phyloP scores from a whole-genome alignment of 257 asterid genomes.

The Ajuga chamaepitys region DNA sequence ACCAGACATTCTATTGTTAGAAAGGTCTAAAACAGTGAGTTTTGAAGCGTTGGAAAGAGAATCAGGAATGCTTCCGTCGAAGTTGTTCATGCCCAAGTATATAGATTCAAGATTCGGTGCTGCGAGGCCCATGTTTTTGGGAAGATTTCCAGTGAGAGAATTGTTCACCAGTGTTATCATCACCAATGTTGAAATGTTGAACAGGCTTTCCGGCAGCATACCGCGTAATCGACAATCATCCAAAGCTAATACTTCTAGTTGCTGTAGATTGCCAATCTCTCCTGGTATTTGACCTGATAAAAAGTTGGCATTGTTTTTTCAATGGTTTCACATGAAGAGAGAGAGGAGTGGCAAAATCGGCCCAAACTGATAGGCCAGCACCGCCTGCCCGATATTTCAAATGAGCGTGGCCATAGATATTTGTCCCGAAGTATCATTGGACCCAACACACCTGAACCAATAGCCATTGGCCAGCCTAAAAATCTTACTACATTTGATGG shows the following conservation, averaged over 20 bases:
- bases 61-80: slow-evolving; percentile 14
- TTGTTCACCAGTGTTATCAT: not conserved
- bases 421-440: no score
- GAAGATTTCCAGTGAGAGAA: not conserved
- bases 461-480: no score
- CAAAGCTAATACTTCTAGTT: slow-evolving; percentile 13
- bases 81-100: slow-evolving; percentile 9
- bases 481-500: no score
- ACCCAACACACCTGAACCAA: no score
- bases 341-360: no score
- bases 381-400: no score
- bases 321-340: no score
- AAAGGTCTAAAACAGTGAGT: not conserved
- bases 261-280: slow-evolving; percentile 27
- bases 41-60: slow-evolving; percentile 14
- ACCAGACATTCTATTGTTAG: slow-evolving; percentile 1
- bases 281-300: slow-evolving; percentile 23
- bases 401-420: no score
- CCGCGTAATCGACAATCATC: not conserved
- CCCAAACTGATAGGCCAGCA: no score
- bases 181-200: slow-evolving; percentile 28
- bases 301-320: no score
- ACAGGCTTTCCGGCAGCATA: slow-evolving; percentile 16
- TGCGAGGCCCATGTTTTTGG: slow-evolving; percentile 11
- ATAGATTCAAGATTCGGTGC: slow-evolving; percentile 22